phyloP scores from a whole-genome alignment of 1,284 basidiomycete genomes.

The Rhodotorula sp. region DNA sequence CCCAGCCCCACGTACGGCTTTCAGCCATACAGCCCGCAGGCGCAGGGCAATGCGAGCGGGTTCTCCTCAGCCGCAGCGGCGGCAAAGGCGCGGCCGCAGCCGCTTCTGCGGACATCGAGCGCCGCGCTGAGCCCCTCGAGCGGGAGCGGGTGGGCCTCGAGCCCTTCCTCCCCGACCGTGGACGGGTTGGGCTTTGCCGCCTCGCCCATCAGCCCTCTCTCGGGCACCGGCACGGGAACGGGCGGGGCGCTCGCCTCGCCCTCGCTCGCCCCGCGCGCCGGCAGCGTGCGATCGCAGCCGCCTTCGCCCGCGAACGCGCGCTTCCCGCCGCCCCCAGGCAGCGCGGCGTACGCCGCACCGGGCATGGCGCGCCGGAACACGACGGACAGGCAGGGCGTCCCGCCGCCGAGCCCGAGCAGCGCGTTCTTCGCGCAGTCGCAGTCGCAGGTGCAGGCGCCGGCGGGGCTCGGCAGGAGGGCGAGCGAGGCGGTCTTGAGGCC shows the following conservation, averaged over 20 bases:
- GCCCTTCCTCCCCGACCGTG: not conserved
- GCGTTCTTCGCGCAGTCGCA: not conserved
- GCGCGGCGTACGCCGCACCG: too few relatives aligned
- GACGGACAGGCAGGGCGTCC: not conserved
- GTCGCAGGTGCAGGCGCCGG: not conserved
- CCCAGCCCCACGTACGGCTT: constrained; percentile 8
- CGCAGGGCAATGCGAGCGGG: not conserved
- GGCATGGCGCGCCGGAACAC: constrained; percentile 7
- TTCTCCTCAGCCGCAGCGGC: not conserved
- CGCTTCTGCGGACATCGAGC: not conserved
- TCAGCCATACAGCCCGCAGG: not conserved
- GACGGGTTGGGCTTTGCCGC: not conserved
- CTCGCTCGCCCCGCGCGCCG: not conserved
- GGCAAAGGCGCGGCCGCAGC: not conserved
- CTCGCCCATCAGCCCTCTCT: not conserved
- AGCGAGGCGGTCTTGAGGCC: not conserved
- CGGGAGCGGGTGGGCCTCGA: not conserved
- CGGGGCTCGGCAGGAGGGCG: not conserved
- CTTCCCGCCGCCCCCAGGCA: not conserved
- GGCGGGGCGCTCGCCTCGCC: not conserved
- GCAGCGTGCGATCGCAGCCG: not conserved
- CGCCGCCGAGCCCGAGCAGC: not conserved
- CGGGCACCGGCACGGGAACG: not conserved
- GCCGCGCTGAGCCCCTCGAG: not conserved
- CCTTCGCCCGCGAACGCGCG: not conserved